A percentile compares a stretch with the other conserved stretches of the same genome.
phyloP scores from a whole-genome alignment of 345 rosid genomes.

The Excoecaria agallocha region DNA sequence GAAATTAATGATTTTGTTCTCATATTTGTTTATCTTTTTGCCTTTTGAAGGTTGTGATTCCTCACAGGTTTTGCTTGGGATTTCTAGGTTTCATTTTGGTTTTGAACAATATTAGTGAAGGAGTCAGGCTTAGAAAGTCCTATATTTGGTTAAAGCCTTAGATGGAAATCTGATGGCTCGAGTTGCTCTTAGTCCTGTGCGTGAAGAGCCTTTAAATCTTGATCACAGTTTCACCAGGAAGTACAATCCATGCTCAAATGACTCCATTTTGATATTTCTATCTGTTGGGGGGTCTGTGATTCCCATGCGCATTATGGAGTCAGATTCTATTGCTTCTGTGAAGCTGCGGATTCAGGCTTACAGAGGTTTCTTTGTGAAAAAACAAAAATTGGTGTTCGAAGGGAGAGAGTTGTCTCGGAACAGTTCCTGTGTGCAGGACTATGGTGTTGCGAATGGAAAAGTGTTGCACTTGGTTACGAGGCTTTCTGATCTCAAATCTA shows the following conservation, averaged over 20 bases:
- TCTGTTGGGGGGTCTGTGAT: conserved; percentile 55
- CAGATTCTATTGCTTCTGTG: conserved; percentile 69
- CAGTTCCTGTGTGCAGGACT: conserved; percentile 48
- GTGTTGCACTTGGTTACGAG: conserved; percentile 62
- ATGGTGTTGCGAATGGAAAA: conserved; percentile 60
- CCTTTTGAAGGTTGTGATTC: conserved; percentile 12
- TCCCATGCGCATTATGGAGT: conserved; percentile 61
- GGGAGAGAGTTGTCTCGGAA: conserved; percentile 59
- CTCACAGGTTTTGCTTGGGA: background rate
- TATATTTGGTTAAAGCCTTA: background rate
- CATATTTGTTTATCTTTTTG: background rate
- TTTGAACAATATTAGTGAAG: background rate
- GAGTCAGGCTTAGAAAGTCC: conserved; percentile 4
- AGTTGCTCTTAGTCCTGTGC: conserved; percentile 57
- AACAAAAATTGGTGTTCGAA: conserved; percentile 59
- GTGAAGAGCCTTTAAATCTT: conserved; percentile 44
- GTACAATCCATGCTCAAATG: conserved; percentile 32
- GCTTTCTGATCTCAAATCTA: conserved; percentile 63
- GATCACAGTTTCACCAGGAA: conserved; percentile 30
- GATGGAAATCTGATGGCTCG: conserved; percentile 31
- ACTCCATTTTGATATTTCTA: conserved; percentile 56
- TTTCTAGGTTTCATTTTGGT: background rate
- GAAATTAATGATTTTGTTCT: background rate
- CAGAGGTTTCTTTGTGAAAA: conserved; percentile 61
- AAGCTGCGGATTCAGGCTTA: conserved; percentile 71